These are phyloP conservation scores for Coniochaeta sp. DNA, from an alignment of 2,329 filamentous ascomycete species.

Conservation along the genomic window DNA sequence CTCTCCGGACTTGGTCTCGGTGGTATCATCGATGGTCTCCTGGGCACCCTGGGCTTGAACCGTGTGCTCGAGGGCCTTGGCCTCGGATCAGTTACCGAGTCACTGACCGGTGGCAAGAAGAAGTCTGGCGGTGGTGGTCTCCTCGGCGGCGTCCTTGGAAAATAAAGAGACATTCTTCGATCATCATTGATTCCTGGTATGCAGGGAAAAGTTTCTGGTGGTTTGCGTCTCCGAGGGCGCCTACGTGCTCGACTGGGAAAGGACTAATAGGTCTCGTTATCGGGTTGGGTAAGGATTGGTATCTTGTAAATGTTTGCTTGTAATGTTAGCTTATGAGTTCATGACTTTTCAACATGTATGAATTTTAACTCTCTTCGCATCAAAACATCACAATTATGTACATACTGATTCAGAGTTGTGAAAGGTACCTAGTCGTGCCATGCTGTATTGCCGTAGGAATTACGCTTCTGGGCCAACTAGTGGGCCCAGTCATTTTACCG, in stretches of 20 bases:
- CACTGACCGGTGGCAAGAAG: slow-evolving; percentile 35
- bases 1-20: slow-evolving; percentile 77
- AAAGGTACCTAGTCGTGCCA: too few relatives aligned
- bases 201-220: neutral
- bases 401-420: too few relatives aligned
- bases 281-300: neutral
- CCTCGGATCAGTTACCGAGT: slow-evolving; percentile 38
- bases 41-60: slow-evolving; percentile 70
- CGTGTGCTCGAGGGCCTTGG: slow-evolving; percentile 71
- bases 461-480: too few relatives aligned
- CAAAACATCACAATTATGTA: neutral
- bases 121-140: slow-evolving; percentile 25
- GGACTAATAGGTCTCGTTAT: neutral
- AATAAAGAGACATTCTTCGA: neutral
- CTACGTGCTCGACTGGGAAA: neutral
- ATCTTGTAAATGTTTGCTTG: neutral
- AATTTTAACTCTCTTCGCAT: neutral
- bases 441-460: too few relatives aligned
- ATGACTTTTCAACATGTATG: neutral
- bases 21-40: slow-evolving; percentile 68
- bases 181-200: neutral
- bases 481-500: too few relatives aligned
- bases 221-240: neutral
- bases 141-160: slow-evolving; percentile 15
- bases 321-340: slow-evolving; percentile 1